Percentiles rank a stretch among this genome's conserved stretches.
These are phyloP conservation scores for Solanum hybrid DNA, from an alignment of 305 asterid species.

Conservation along the genomic window DNA sequence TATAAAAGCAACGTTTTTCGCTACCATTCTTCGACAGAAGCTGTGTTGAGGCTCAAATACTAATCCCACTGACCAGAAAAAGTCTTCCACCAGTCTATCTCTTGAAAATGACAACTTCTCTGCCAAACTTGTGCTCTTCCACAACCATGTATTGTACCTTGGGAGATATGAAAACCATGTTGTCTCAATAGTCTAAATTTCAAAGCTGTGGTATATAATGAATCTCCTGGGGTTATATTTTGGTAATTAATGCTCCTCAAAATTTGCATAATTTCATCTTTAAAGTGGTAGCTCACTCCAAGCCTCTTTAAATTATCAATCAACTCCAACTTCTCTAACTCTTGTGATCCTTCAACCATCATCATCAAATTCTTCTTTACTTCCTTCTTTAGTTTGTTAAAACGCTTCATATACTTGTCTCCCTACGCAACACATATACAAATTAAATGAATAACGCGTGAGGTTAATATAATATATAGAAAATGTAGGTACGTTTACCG, in stretches of 20 bases:
- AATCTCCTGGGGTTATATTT: not conserved
- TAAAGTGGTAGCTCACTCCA: not conserved
- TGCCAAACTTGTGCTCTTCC: not conserved
- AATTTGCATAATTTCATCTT: no score
- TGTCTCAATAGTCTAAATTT: conserved; percentile 40
- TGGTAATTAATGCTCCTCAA: no score
- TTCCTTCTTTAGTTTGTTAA: conserved; percentile 3
- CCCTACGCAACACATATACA: conserved; percentile 2
- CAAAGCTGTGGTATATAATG: conserved; percentile 31
- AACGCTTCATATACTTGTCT: not conserved
- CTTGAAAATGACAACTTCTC: not conserved
- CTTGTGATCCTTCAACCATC: not conserved
- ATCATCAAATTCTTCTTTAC: not conserved
- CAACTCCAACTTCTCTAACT: conserved; percentile 6
- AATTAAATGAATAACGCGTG: not conserved
- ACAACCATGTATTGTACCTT: conserved; percentile 5
- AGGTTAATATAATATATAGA: not conserved
- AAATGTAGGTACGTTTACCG: not conserved
- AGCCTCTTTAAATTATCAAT: not conserved
- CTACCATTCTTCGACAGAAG: not conserved
- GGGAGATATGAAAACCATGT: conserved; percentile 29
- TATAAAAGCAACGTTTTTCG: fast-evolving
- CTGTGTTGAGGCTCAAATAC: not conserved
- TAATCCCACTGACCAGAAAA: not conserved
- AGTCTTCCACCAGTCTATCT: not conserved